Conservation (phyloP, 1,139 yeast genomes). For the Hansenula lynferdii region DNA sequence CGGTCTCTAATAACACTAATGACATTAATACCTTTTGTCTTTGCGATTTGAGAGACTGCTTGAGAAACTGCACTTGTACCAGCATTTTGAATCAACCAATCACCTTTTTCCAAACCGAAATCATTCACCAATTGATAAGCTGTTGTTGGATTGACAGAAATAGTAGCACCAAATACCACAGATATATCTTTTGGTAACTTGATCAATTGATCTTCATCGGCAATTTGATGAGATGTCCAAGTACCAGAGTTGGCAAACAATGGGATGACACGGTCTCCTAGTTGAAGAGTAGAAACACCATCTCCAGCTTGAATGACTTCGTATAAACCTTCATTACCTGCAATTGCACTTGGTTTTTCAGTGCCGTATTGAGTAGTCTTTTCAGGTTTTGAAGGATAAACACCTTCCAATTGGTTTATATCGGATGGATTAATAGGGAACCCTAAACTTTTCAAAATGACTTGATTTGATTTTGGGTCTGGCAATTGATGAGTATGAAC, state of each 20-base stretch:
- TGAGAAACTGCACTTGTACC: conserved; percentile 97
- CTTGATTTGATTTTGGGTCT: conserved; percentile 35
- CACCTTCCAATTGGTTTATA: conserved; percentile 88
- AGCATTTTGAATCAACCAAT: conserved; percentile 96
- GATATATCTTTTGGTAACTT: conserved; percentile 45
- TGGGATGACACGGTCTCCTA: conserved; percentile 95
- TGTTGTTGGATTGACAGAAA: conserved; percentile 87
- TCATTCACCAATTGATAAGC: conserved; percentile 86
- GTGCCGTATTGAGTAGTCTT: conserved; percentile 52
- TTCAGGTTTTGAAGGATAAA: conserved; percentile 78
- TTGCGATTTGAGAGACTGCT: conserved; percentile 84
- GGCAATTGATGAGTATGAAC: conserved; percentile 49
- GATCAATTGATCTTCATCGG: conserved; percentile 45
- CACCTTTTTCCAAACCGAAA: conserved; percentile 62
- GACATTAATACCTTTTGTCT: conserved; percentile 72
- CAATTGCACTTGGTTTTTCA: conserved; percentile 62
- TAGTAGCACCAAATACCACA: conserved; percentile 77
- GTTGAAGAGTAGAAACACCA: conserved; percentile 34
- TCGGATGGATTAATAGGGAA: conserved; percentile 95
- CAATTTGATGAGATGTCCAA: conserved; percentile 82
- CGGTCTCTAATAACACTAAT: conserved; percentile 87
- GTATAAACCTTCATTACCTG: conserved; percentile 93
- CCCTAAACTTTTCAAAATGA: conserved; percentile 48
- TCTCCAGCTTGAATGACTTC: conserved; percentile 75
- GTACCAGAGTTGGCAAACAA: conserved; percentile 81